Evolutionary conservation across 768 basidiomycete species (phyloP).

Genomic region (Rhodotorula kratochvilovae): DNA sequence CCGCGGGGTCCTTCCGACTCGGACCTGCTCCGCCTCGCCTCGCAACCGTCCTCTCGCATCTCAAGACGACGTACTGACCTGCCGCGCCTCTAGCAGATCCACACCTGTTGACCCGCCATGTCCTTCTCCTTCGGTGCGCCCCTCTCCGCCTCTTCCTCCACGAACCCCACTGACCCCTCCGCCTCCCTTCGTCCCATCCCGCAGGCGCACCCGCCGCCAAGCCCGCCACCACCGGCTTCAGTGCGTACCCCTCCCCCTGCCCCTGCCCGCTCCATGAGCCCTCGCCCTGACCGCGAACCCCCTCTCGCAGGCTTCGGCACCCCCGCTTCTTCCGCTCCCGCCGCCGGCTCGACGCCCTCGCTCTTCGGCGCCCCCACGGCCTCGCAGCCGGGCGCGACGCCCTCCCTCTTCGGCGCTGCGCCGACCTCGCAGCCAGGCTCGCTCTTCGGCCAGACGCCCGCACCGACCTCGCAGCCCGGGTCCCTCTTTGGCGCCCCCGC

Average conservation of each 20-base stretch:
- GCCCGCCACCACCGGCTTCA: constrained; percentile 24
- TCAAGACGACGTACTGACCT: neutral
- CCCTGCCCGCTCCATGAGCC: neutral
- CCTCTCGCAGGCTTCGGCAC: constrained; percentile 13
- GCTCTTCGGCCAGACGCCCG: neutral
- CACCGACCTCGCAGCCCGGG: neutral
- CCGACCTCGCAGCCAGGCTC: neutral
- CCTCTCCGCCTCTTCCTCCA: neutral
- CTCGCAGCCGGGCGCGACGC: neutral
- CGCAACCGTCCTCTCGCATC: no score
- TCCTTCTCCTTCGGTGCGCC: constrained; percentile 32
- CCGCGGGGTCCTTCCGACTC: no score
- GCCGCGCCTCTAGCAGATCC: neutral
- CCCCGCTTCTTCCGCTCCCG: constrained; percentile 6
- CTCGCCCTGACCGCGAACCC: neutral
- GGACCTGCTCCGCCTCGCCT: no score
- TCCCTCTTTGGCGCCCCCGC: neutral
- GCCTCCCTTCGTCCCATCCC: neutral
- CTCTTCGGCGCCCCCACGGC: neutral
- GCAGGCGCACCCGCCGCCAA: constrained; percentile 16
- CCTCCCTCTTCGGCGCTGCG: constrained; percentile 7
- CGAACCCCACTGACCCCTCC: neutral
- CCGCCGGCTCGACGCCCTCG: constrained; percentile 1
- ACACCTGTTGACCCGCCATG: neutral
- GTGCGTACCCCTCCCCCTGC: neutral